Base-by-base conservation (phyloP, 768 basidiomycete genomes). In the Russula sp. region DNA sequence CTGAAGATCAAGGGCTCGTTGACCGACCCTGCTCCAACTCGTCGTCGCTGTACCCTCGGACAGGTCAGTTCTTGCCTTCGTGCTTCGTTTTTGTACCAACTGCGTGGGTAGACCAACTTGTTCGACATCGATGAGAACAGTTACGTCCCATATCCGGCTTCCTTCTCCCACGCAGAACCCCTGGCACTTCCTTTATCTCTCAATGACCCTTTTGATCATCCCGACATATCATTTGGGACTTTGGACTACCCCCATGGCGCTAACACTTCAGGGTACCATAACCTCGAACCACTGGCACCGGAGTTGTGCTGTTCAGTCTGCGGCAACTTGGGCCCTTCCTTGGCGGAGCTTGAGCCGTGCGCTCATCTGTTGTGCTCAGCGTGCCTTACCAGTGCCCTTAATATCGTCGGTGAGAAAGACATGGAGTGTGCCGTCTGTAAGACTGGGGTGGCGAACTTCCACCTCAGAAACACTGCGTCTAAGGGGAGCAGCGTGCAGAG, bases 341-440 rank as follows among this genome's bases (percentile, higher is more conserved):
- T 90, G 41, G 90, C 86, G 1, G 77, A 88, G 63, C 79, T 93
- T 20, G 78, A 81, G 25, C 90, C 91, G 0, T 93, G 91, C 72
- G 70, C 75, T 7, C 91, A 93, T 70, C 79, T 86, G 1, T 76
- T 93, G 1, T 93, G 91, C 70, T 87, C 89, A 3, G 79, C 80
- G 10, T 93, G 91, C 69, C 78, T 93, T 58, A 93, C 91, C 1
- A 90, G 89, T 54, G 88, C 89, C 8, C 77, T 93, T 55, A 93
- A 93, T 66, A 93, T 93, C 55, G 91, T 92, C 18, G 90, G 90
- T 7, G 90, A 93, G 73, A 93, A 92, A 70, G 87, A 88, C 60
- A 89, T 93, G 82, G 82, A 85, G 61, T 93, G 91, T 64, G 86
- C 88, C 18, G 86, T 90, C 35, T 93, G 90, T 74, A 85, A 85